A percentile compares a stretch with the other conserved stretches of the same genome.
Conservation (phyloP, 2,329 filamentous ascomycete genomes). For the Coleophoma cylindrospora region DNA sequence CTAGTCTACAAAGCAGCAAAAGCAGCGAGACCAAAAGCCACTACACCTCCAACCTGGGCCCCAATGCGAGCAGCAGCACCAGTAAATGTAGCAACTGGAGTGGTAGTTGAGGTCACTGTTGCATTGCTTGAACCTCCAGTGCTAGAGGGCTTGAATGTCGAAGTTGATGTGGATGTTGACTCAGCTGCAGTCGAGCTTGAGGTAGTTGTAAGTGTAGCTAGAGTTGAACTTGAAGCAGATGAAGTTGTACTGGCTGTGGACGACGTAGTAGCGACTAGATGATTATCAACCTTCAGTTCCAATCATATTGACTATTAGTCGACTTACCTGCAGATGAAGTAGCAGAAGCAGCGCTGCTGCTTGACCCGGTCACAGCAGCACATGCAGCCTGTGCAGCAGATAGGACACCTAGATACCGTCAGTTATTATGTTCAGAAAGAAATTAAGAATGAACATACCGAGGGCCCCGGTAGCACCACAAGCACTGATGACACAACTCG, state of each 20-base stretch:
- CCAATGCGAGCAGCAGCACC: slow-evolving; percentile 1
- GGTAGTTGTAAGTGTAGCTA: not conserved
- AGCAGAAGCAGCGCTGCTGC: not conserved
- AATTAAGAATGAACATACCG: slow-evolving; percentile 3
- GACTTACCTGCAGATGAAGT: not conserved
- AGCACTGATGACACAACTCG: slow-evolving; percentile 11
- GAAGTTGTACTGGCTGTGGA: not conserved
- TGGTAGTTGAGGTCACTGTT: not conserved
- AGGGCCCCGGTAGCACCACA: slow-evolving; percentile 12
- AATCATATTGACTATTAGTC: no score
- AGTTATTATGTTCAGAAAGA: not conserved
- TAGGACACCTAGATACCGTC: not conserved
- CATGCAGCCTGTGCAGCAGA: not conserved
- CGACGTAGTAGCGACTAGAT: not conserved
- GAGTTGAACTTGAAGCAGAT: not conserved
- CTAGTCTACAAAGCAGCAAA: not conserved
- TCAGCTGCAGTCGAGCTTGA: not conserved
- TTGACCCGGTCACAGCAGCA: not conserved
- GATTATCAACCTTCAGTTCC: not conserved
- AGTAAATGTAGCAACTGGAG: not conserved
- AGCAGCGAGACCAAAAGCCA: not conserved
- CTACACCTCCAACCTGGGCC: not conserved
- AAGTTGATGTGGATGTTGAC: not conserved
- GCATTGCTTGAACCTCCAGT: not conserved
- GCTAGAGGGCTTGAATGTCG: not conserved